These are phyloP conservation scores for Hyphochytrium catenoides DNA, from an alignment of 352 stramenopile genomes.

Conservation along the genomic window DNA sequence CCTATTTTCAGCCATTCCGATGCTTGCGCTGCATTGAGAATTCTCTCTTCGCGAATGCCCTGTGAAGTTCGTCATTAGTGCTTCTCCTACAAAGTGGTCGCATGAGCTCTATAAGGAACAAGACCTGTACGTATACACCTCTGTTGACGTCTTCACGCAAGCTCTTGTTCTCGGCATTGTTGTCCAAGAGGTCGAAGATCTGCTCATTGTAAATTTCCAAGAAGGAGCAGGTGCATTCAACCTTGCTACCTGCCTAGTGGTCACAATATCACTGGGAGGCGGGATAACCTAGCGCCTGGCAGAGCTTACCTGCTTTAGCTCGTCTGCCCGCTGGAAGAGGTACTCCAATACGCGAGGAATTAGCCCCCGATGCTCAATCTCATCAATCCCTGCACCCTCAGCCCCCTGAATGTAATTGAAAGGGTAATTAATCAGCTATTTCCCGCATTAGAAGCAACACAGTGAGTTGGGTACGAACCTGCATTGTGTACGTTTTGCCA, in stretches of 20 bases:
- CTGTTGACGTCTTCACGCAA: conserved; percentile 45
- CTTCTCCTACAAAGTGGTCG: background rate
- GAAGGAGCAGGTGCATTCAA: conserved; percentile 33
- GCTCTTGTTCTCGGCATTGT: conserved; percentile 24
- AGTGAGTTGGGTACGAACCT: conserved; percentile 24
- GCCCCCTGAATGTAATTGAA: too few species aligned
- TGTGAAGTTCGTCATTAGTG: conserved; percentile 2
- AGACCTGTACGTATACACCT: conserved; percentile 44
- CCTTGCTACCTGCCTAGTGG: conserved; percentile 16
- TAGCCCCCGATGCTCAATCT: conserved; percentile 28
- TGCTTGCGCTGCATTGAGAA: conserved; percentile 29
- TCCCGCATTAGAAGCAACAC: too few species aligned
- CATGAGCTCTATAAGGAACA: conserved; percentile 10
- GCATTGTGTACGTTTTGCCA: conserved; percentile 68
- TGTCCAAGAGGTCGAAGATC: conserved; percentile 54
- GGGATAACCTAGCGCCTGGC: background rate
- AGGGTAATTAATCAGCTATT: too few species aligned
- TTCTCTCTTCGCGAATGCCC: conserved; percentile 19
- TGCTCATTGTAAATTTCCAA: conserved; percentile 76
- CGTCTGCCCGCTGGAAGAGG: conserved; percentile 30
- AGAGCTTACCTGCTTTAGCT: too few species aligned
- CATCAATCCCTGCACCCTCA: background rate
- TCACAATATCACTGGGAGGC: too few species aligned
- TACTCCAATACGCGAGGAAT: conserved; percentile 57
- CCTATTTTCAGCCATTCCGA: conserved; percentile 42